These are phyloP conservation scores for Linaria vulgaris DNA, from an alignment of 257 asterid species.

Conservation along the genomic window DNA sequence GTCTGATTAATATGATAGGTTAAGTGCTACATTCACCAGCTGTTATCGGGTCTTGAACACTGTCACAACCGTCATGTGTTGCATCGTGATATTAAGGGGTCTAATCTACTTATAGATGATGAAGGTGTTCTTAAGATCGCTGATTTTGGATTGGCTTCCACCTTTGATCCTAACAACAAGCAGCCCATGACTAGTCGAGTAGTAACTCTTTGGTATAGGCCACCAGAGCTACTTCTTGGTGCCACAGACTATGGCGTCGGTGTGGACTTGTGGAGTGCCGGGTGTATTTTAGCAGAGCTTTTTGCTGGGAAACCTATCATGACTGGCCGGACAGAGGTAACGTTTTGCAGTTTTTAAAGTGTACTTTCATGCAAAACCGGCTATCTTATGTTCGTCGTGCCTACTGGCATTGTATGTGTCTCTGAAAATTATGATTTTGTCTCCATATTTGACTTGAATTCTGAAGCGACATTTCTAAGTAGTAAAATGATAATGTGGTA, in stretches of 20 bases:
- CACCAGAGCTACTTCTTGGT: slow-evolving; percentile 90
- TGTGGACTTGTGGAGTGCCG: slow-evolving; percentile 93
- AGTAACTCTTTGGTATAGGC: slow-evolving; percentile 89
- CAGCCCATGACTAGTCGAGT: slow-evolving; percentile 92
- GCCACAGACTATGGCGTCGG: slow-evolving; percentile 86
- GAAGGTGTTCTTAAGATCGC: slow-evolving; percentile 81
- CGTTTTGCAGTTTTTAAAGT: neutral
- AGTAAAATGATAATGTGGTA: slow-evolving; percentile 1
- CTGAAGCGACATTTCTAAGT: neutral
- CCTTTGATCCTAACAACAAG: slow-evolving; percentile 69
- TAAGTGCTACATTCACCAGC: slow-evolving; percentile 79
- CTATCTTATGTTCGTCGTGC: neutral
- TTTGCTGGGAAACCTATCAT: slow-evolving; percentile 86
- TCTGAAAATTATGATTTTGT: slow-evolving; percentile 6
- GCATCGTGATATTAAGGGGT: slow-evolving; percentile 91
- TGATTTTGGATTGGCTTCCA: slow-evolving; percentile 85
- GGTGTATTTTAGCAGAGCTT: slow-evolving; percentile 85
- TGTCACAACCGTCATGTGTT: slow-evolving; percentile 73
- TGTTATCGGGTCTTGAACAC: slow-evolving; percentile 83
- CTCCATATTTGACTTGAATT: neutral
- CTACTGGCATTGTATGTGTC: neutral
- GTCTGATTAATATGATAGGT: slow-evolving; percentile 49
- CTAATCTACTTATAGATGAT: slow-evolving; percentile 74
- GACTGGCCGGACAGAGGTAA: slow-evolving; percentile 95
- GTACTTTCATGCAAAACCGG: slow-evolving; percentile 1